Evolutionary conservation across 441 rosid genomes (phyloP).

Genomic region (Gossypium schwendimanii): DNA sequence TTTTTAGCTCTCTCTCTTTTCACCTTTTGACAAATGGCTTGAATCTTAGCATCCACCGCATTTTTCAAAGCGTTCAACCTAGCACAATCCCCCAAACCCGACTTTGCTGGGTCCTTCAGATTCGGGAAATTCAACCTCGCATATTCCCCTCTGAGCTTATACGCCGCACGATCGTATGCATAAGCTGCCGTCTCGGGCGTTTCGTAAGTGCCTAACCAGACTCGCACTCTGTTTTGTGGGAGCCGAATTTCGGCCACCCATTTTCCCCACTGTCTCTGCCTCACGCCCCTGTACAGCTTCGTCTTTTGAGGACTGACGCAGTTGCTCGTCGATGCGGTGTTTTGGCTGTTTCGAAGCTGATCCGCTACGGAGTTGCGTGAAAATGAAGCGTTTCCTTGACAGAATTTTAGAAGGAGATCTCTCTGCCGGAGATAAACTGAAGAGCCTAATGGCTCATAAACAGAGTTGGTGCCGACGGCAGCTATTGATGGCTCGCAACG

Average conservation of each 20-base stretch:
- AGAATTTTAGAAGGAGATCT: slow-evolving; percentile 61
- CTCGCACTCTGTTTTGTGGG: slow-evolving; percentile 70
- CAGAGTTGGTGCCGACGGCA: slow-evolving; percentile 11
- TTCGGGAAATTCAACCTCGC: slow-evolving; percentile 83
- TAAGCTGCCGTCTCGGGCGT: slow-evolving; percentile 67
- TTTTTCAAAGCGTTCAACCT: slow-evolving; percentile 53
- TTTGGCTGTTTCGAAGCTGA: slow-evolving; percentile 25
- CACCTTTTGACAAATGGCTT: slow-evolving; percentile 73
- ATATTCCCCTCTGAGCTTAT: slow-evolving; percentile 87
- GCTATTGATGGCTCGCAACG: slow-evolving; percentile 29
- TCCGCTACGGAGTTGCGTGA: slow-evolving; percentile 12
- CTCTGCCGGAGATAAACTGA: slow-evolving; percentile 77
- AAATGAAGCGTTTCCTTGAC: slow-evolving; percentile 17
- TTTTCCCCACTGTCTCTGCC: slow-evolving; percentile 82
- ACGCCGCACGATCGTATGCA: slow-evolving; percentile 93
- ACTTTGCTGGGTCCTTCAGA: slow-evolving; percentile 49
- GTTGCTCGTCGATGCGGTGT: slow-evolving; percentile 19
- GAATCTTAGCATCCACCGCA: slow-evolving; percentile 80
- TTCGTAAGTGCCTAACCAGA: slow-evolving; percentile 71
- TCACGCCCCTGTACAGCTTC: slow-evolving; percentile 85
- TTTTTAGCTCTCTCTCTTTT: slow-evolving; percentile 56
- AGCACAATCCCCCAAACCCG: slow-evolving; percentile 47
- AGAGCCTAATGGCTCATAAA: slow-evolving; percentile 52
- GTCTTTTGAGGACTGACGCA: slow-evolving; percentile 36
- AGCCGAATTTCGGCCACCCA: slow-evolving; percentile 81